phyloP scores from a whole-genome alignment of 495 filamentous ascomycete genomes.

The Aspergillus conjunctus region DNA sequence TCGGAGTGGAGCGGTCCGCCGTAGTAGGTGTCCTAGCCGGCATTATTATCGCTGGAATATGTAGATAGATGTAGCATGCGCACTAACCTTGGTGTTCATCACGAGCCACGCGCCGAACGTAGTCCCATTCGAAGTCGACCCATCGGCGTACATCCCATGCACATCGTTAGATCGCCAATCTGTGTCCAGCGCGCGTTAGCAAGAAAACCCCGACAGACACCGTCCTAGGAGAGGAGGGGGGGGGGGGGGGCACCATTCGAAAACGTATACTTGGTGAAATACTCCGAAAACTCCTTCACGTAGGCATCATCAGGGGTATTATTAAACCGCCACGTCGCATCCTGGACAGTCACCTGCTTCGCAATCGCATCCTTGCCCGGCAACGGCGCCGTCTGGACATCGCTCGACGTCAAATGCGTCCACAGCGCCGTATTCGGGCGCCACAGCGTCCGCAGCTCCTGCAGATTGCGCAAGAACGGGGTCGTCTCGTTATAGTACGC shows the following conservation, averaged over 20 bases:
- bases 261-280: conserved; percentile 64
- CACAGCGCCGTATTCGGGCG: conserved; percentile 56
- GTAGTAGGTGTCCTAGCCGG: conserved; percentile 57
- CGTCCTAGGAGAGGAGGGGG: neutral
- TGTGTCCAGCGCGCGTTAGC: neutral
- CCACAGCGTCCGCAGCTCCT: conserved; percentile 58
- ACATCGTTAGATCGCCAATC: conserved; percentile 55
- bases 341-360: conserved; percentile 52
- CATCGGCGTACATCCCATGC: conserved; percentile 57
- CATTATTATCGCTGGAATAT: no score
- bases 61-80: no score
- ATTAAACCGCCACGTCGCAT: conserved; percentile 58
- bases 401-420: conserved; percentile 56
- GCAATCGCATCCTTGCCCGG: conserved; percentile 47
- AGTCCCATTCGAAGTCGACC: conserved; percentile 48
- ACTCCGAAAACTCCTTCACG: conserved; percentile 53
- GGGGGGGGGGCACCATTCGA: conserved; percentile 32
- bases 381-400: conserved; percentile 53
- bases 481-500: conserved; percentile 55
- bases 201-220: neutral
- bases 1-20: conserved; percentile 60
- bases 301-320: conserved; percentile 53
- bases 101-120: conserved; percentile 60
- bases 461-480: conserved; percentile 55
- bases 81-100: conserved; percentile 54